Evolutionary conservation across 2,329 filamentous ascomycete genomes (phyloP), one percentile per base, ranked within the genome.

Genomic region (Colletotrichum lentis): DNA sequence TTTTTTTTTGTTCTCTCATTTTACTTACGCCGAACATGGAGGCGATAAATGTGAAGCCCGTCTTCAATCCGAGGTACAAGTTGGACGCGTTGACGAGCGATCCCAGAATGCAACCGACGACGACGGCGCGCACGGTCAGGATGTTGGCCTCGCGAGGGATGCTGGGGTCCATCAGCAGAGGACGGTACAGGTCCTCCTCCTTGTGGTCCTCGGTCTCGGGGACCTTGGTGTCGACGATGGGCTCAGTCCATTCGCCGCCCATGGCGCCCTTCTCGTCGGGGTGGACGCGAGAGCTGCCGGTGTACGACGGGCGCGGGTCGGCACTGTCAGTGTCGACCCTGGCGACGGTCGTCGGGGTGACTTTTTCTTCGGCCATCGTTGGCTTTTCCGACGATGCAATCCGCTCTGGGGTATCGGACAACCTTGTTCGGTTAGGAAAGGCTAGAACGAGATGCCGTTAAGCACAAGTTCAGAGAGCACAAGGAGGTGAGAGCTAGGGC

Each of bases 71-170:
- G 24, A 89, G 81, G 71, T 89, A 89, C 49, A 89, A 80, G 73
- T 89, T 89, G 66, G 86, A 88, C 11, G 86, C 85, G 72, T 88
- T 88, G 71, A 89, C 86, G 10, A 89, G 80, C 18, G 83, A 85
- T 54, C 87, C 87, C 37, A 87, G 82, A 49, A 85, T 73, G 62
- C 85, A 81, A 53, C 87, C 87, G 41, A 86, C 77, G 46, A 87
- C 64, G 27, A 89, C 76, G 18, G 87, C 86, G 52, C 87, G 83
- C 41, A 85, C 73, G 8, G 86, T 89, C 53, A 89, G 72, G 58
- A 87, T 85, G 70, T 80, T 77, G 14, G 78, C 73, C 70, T 84
- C 80, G 60, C 83, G 80, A 1, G 76, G 72, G 4, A 80, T 73
- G 53, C 70, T 71, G 2, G 74, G 71, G 35, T 80, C 77, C 77